Percentiles rank a stretch among this genome's conserved stretches.
These are phyloP conservation scores for Obba rivulosa DNA, from an alignment of 768 basidiomycete genomes.

Conservation along the genomic window DNA sequence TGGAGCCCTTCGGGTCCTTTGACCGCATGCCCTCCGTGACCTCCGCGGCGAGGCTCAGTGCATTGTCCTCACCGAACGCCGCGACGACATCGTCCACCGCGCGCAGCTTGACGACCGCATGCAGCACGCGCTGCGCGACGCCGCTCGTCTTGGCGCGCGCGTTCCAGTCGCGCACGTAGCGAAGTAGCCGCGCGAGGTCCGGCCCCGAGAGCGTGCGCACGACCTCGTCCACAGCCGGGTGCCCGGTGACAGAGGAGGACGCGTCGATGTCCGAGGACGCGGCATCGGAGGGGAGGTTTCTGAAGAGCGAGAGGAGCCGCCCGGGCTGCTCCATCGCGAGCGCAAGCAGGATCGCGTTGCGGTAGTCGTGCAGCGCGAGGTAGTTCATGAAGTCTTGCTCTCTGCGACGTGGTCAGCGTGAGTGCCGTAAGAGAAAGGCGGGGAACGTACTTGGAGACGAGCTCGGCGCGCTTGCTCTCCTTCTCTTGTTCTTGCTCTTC, in stretches of 20 bases:
- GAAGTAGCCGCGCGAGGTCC: constrained; percentile 78
- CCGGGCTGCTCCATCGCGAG: constrained; percentile 93
- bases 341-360: constrained; percentile 85
- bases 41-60: constrained; percentile 10
- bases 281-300: constrained; percentile 39
- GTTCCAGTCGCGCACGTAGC: constrained; percentile 90
- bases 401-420: constrained; percentile 35
- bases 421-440: not conserved
- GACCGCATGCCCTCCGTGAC: not conserved
- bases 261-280: constrained; percentile 13
- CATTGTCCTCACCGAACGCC: constrained; percentile 42
- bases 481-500: constrained; percentile 75
- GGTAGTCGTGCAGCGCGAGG: constrained; percentile 82
- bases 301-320: constrained; percentile 76
- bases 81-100: constrained; percentile 67
- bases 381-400: constrained; percentile 97
- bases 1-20: constrained; percentile 6
- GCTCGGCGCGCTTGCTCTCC: constrained; percentile 62
- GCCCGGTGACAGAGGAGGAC: constrained; percentile 53
- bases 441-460: constrained; percentile 71
- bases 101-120: constrained; percentile 74
- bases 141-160: constrained; percentile 83
- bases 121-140: constrained; percentile 80
- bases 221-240: constrained; percentile 72
- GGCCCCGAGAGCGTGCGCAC: constrained; percentile 62